These are phyloP conservation scores for Heterobasidion occidentale DNA, from an alignment of 1,284 basidiomycete genomes.

Conservation along the genomic window DNA sequence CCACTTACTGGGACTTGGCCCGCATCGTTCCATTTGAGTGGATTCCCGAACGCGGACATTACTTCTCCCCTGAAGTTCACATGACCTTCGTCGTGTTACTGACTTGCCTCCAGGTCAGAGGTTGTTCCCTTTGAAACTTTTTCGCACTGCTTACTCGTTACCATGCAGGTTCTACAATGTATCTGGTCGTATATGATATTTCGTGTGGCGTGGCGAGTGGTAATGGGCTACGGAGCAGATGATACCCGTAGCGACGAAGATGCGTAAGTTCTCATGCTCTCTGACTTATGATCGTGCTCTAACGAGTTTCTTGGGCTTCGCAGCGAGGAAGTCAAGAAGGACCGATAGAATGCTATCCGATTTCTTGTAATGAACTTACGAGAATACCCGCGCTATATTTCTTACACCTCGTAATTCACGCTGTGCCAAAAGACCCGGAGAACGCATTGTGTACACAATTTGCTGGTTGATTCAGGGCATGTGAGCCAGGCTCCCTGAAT, in stretches of 20 bases:
- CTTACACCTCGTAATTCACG: neutral
- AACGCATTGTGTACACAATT: no score
- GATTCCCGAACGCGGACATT: conserved; percentile 53
- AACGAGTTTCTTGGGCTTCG: neutral
- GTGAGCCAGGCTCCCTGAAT: no score
- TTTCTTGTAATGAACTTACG: neutral
- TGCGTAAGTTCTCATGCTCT: conserved; percentile 30
- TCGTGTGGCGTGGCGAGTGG: conserved; percentile 73
- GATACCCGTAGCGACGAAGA: conserved; percentile 87
- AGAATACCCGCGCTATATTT: neutral
- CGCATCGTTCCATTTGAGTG: conserved; percentile 45
- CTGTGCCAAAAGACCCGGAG: neutral
- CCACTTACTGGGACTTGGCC: conserved; percentile 43
- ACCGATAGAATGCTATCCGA: conserved; percentile 9
- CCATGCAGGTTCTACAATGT: conserved; percentile 58
- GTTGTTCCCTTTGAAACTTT: neutral
- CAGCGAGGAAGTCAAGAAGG: conserved; percentile 12
- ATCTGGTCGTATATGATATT: conserved; percentile 87
- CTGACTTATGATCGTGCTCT: neutral
- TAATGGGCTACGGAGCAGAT: conserved; percentile 73
- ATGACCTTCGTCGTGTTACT: conserved; percentile 51
- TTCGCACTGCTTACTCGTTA: conserved; percentile 1
- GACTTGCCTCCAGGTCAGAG: conserved; percentile 50
- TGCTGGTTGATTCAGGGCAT: no score
- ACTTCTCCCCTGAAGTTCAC: conserved; percentile 40